These are phyloP conservation scores for Trichosporon asahii DNA, from an alignment of 1,284 basidiomycete genomes.

Conservation along the genomic window DNA sequence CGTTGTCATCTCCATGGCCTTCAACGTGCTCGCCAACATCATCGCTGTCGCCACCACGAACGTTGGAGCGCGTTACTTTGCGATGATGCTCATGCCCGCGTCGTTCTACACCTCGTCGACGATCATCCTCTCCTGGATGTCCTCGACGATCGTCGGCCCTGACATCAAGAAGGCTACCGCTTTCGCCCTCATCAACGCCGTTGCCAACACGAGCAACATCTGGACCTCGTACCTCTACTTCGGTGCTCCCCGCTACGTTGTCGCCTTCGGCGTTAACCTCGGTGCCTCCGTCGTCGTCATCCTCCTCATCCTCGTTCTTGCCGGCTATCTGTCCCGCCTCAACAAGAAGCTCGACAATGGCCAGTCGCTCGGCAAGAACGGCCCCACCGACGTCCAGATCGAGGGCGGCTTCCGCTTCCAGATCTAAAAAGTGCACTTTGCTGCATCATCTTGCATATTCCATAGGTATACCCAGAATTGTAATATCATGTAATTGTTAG, in stretches of 20 bases:
- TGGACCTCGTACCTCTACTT: constrained; percentile 35
- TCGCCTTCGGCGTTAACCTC: constrained; percentile 46
- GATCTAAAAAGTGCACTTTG: constrained; percentile 33
- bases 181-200: constrained; percentile 37
- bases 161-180: constrained; percentile 35
- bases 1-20: constrained; percentile 11
- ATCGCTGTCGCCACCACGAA: constrained; percentile 58
- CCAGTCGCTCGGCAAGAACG: constrained; percentile 35
- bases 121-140: constrained; percentile 34
- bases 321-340: constrained; percentile 40
- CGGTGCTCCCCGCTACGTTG: constrained; percentile 40
- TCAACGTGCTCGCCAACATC: constrained; percentile 68
- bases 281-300: constrained; percentile 45
- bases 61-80: constrained; percentile 44
- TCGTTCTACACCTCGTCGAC: constrained; percentile 36
- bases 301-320: constrained; percentile 27
- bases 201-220: constrained; percentile 29
- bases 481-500: constrained; percentile 6
- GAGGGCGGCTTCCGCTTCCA: constrained; percentile 48
- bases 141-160: constrained; percentile 33
- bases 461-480: background rate
- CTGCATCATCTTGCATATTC: background rate
- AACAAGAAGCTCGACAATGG: constrained; percentile 48
- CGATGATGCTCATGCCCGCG: constrained; percentile 34
- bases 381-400: constrained; percentile 41